Evolutionary conservation across 2,329 filamentous ascomycete species (phyloP), one percentile per base, ranked within the genome.

Genomic region (Xylaria sp.): DNA sequence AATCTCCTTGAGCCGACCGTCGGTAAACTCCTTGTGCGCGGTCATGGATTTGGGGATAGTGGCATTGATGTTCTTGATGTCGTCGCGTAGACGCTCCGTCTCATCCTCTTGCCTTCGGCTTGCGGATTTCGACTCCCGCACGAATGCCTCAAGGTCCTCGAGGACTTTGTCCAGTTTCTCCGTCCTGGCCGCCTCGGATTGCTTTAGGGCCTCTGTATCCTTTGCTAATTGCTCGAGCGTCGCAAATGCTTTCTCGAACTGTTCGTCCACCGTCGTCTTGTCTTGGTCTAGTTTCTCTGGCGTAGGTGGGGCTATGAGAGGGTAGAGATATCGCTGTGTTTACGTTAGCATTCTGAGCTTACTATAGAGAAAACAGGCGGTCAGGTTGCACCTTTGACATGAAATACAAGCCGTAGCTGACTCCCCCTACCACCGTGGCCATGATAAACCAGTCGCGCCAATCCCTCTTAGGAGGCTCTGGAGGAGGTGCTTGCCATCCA

Each of bases 361-460:
- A 25, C 4, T 4, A 25, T 47, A 45, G 25, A 5, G 20, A 25
- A n/a, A 31, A n/a, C 3, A 31, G 2, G 10, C 5, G 39, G 36
- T 63, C 10, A 17, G 58, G 39, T 7, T 5, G 42, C 82, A 93
- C 92, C 87, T 96, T 96, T 67, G 94, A 92, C 17, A 97, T 86
- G 71, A 90, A 88, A 77, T 96, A 99, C 25, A 97, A 81, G 0
- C 94, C 95, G 76, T 97, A 98, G 44, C 93, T 87, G 22, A 97
- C 90, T 55, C 94, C 93, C 64, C 94, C 91, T 69, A 96, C 91
- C 13, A 98, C 92, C 0, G 96, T 99, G 7, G 96, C 96, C 93
- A 98, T 97, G 80, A 99, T 98, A 81, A 99, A 99, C 92, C 94
- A 98, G 78, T 99, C 96, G 68, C 96, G 88, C 96, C 96, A 99